Evolutionary conservation across 1,139 yeast genomes (phyloP), one percentile per base, ranked within the genome.

Genomic region (Barnettozyma hawaiiensis): DNA sequence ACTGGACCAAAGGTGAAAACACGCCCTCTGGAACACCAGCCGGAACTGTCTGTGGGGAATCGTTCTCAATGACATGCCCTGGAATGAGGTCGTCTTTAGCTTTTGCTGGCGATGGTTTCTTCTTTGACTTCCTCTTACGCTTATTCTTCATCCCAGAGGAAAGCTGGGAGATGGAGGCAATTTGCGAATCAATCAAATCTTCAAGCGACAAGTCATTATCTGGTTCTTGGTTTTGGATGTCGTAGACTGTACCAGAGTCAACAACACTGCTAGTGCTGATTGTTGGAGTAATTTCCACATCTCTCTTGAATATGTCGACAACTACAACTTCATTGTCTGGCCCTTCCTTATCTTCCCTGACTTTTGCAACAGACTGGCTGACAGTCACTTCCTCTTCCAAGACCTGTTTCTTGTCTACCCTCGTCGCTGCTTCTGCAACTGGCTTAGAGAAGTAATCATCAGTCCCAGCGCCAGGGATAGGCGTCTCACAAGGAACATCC

Each of bases 1-100:
- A 53, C 34, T 51, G 56, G 48, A 73, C 68, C 52, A 66, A 63
- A 12, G 79, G 78, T 3, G 81, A 65, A 43, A 69, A 75, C 44
- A 63, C 59, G 33, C 70, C 70, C 40, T 65, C 68, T 36, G 63
- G 57, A 39, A 62, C 64, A 31, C 67, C 65, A 9, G 70, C 70
- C 11, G 71, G 71, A 8, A 65, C 65, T 9, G 61, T 60, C 34
- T 53, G 59, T 15, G 51, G 45, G 3, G 67, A 52, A 44, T 66
- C 70, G 24, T 53, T 52, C 20, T 63, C 67, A 39, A 57, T 50
- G 12, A 61, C 60, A 11, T 58, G 51, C 22, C 52, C 61, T 3
- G 68, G 66, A 26, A 61, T 40, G 2, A 45, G n/a, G n/a, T n/a
- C 47, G 12, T 43, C 28, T 24, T 47, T 46, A 8, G 45, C 45